Conservation (phyloP, 805 yeast species). For the Metschnikowia kofuensis region DNA sequence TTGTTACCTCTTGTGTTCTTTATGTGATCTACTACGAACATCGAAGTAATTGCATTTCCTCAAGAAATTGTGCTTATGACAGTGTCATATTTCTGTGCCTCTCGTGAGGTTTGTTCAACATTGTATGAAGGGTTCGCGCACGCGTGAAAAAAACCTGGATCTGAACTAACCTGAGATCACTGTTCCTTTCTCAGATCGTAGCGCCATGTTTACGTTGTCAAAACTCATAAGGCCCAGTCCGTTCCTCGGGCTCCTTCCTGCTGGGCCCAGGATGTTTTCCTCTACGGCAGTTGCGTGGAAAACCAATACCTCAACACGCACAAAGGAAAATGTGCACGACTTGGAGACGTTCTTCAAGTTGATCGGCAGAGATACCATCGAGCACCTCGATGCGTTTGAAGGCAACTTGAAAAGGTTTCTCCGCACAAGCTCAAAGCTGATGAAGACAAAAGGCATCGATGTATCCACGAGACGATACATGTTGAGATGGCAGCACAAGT, state of each 20-base stretch:
- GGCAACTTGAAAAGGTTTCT: constrained; percentile 59
- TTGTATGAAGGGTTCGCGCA: constrained; percentile 10
- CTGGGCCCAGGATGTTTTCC: constrained; percentile 12
- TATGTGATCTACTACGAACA: not conserved
- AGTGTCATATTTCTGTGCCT: not conserved
- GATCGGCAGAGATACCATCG: constrained; percentile 74
- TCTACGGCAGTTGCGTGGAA: constrained; percentile 13
- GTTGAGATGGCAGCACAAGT: constrained; percentile 68
- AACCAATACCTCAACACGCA: constrained; percentile 52
- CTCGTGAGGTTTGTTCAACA: too few species aligned
- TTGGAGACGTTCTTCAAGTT: constrained; percentile 67
- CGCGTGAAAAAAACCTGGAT: constrained; percentile 10
- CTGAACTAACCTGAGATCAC: not conserved
- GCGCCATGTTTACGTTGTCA: constrained; percentile 13
- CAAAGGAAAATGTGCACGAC: constrained; percentile 51
- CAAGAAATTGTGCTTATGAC: too few species aligned
- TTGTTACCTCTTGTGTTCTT: not conserved
- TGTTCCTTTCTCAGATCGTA: not conserved
- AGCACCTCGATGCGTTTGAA: constrained; percentile 66
- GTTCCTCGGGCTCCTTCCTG: constrained; percentile 1
- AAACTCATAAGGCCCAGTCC: constrained; percentile 11
- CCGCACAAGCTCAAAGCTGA: constrained; percentile 45
- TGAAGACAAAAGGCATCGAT: constrained; percentile 80
- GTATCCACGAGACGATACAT: constrained; percentile 69
- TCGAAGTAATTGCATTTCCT: too few species aligned